These are phyloP conservation scores for Pistacia integerrima DNA, from an alignment of 345 rosid species.

Conservation along the genomic window DNA sequence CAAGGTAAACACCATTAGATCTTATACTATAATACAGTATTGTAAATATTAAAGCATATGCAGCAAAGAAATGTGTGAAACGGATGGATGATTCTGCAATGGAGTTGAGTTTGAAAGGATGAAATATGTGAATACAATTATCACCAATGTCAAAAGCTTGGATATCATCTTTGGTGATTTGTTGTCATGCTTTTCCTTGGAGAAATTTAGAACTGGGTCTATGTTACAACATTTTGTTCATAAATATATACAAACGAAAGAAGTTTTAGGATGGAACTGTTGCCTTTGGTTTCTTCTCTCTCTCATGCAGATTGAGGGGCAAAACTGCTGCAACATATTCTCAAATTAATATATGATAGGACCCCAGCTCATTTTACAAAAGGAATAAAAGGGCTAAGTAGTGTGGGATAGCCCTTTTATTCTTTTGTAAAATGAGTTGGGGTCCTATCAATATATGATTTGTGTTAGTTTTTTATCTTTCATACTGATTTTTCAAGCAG, in stretches of 20 bases:
- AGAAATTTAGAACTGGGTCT: not conserved
- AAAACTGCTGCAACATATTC: not conserved
- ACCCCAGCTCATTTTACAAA: too few relatives aligned
- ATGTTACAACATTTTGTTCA: not conserved
- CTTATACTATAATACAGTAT: slow-evolving; percentile 29
- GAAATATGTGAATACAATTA: slow-evolving; percentile 22
- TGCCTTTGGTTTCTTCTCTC: not conserved
- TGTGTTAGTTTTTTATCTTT: too few relatives aligned
- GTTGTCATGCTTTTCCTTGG: not conserved
- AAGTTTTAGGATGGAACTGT: slow-evolving; percentile 20
- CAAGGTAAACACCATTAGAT: slow-evolving; percentile 44
- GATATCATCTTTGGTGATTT: not conserved
- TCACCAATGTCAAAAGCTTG: slow-evolving; percentile 16
- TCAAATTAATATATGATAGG: too few relatives aligned
- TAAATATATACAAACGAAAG: not conserved
- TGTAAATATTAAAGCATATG: slow-evolving; percentile 21
- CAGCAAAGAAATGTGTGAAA: slow-evolving; percentile 19
- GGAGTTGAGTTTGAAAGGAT: slow-evolving; percentile 21
- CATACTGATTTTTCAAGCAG: too few relatives aligned
- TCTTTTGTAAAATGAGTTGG: too few relatives aligned
- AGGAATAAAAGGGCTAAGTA: too few relatives aligned
- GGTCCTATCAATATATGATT: not conserved
- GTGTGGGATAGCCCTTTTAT: too few relatives aligned
- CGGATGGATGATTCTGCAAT: slow-evolving; percentile 13
- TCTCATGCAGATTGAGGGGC: slow-evolving; percentile 8